These are phyloP conservation scores for Agapanthus africanus DNA, from an alignment of 106 monocot species.

Conservation along the genomic window DNA sequence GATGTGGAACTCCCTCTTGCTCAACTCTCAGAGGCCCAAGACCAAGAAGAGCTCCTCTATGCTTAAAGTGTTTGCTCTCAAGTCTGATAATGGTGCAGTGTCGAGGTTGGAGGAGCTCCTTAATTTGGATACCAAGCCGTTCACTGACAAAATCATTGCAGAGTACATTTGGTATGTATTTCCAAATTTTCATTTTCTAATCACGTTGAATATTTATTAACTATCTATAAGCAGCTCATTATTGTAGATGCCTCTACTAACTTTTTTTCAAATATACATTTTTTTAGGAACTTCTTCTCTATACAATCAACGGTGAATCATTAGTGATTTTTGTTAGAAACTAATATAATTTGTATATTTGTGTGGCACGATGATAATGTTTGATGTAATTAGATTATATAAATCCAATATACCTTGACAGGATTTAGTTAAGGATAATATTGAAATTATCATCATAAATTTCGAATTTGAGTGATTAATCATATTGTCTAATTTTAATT, in stretches of 20 bases:
- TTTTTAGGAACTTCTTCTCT: too few species aligned
- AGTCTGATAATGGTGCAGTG: constrained; percentile 31
- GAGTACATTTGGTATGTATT: constrained; percentile 74
- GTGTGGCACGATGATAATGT: background rate
- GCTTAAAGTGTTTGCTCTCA: constrained; percentile 51
- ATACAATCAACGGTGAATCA: background rate
- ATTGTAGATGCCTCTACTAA: background rate
- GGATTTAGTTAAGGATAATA: too few species aligned
- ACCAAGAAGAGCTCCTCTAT: constrained; percentile 13
- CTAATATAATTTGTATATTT: background rate
- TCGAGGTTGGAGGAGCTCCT: constrained; percentile 62
- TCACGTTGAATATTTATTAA: too few species aligned
- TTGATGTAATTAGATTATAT: background rate
- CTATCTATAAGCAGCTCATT: too few species aligned
- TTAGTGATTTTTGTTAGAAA: background rate
- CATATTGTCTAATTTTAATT: background rate
- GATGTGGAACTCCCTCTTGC: constrained; percentile 32
- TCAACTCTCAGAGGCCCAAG: constrained; percentile 28
- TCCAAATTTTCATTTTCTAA: background rate
- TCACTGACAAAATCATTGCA: constrained; percentile 77
- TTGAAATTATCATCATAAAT: too few species aligned
- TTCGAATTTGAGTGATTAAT: background rate
- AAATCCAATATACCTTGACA: background rate
- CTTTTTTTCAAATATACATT: background rate
- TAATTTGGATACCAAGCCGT: constrained; percentile 53